Evolutionary conservation across 129 eudicot genomes (phyloP).

Genomic region (Flaveria trinervia): DNA sequence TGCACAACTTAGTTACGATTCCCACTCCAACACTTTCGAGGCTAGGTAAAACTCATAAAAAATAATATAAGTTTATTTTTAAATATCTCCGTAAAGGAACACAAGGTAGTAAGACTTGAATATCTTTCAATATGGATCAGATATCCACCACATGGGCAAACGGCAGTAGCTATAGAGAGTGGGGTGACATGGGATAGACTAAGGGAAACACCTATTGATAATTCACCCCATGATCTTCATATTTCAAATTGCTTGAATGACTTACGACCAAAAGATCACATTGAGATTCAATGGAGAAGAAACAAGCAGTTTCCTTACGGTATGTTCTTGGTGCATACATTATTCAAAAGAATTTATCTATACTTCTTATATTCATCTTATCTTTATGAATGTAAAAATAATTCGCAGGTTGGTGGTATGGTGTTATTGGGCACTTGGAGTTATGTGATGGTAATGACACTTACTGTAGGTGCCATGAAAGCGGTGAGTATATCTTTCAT

Average conservation of each 20-base stretch:
- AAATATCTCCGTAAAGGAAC: background rate
- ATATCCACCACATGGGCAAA: conserved; percentile 80
- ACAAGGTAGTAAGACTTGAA: conserved; percentile 9
- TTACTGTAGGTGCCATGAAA: conserved; percentile 65
- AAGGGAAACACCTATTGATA: conserved; percentile 59
- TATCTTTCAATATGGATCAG: conserved; percentile 28
- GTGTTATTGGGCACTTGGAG: conserved; percentile 79
- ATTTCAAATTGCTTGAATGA: conserved; percentile 57
- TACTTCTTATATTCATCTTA: background rate
- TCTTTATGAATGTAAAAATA: background rate
- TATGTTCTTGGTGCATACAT: background rate
- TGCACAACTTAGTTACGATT: conserved; percentile 70
- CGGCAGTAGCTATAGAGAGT: conserved; percentile 52
- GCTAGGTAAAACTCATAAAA: conserved; percentile 57
- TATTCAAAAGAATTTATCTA: background rate
- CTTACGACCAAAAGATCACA: conserved; percentile 65
- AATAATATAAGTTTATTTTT: background rate
- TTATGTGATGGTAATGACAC: conserved; percentile 63
- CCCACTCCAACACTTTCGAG: conserved; percentile 61
- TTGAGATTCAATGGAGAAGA: conserved; percentile 91
- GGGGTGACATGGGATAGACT: conserved; percentile 75
- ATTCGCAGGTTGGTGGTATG: conserved; percentile 92
- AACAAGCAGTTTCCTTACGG: conserved; percentile 85
- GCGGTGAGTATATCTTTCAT: conserved; percentile 45
- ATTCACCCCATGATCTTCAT: conserved; percentile 61